Evolutionary conservation across 2,329 filamentous ascomycete genomes (phyloP).

Genomic region (Pseudopyrenochaeta lycopersici): DNA sequence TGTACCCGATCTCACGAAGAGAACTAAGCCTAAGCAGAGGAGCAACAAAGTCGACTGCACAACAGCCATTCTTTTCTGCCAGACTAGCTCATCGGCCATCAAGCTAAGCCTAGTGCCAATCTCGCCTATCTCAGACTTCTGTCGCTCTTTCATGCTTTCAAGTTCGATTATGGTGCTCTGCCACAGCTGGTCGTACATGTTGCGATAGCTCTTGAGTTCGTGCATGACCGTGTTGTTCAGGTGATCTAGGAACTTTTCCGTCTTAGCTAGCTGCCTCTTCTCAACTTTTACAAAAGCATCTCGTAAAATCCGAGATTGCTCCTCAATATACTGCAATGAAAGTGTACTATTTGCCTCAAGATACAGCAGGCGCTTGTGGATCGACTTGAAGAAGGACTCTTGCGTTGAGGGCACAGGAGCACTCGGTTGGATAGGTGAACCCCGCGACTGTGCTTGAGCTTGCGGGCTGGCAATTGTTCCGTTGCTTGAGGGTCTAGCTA

Average conservation of each 20-base stretch:
- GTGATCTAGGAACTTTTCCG: constrained; percentile 79
- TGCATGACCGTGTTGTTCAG: constrained; percentile 88
- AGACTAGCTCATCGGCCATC: constrained; percentile 88
- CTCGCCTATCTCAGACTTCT: constrained; percentile 82
- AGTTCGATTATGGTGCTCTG: constrained; percentile 93
- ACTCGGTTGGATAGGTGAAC: constrained; percentile 55
- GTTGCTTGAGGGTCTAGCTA: constrained; percentile 25
- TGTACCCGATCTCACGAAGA: constrained; percentile 67
- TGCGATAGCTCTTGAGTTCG: constrained; percentile 68
- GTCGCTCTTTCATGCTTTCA: constrained; percentile 85
- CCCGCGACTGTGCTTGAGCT: constrained; percentile 27
- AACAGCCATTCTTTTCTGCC: constrained; percentile 89
- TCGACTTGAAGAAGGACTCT: constrained; percentile 96
- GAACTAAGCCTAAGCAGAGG: constrained; percentile 84
- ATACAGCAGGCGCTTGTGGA: constrained; percentile 89
- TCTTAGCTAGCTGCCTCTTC: constrained; percentile 85
- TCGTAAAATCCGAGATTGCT: constrained; percentile 88
- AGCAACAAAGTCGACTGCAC: constrained; percentile 88
- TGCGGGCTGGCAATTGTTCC: constrained; percentile 24
- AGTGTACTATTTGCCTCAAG: constrained; percentile 93
- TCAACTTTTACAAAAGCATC: constrained; percentile 88
- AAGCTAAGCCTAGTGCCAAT: constrained; percentile 82
- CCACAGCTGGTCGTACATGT: constrained; percentile 96
- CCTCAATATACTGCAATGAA: constrained; percentile 94
- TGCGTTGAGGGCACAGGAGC: constrained; percentile 82